These are phyloP conservation scores for Pinus taeda DNA, from an alignment of 75 land plant species.

Conservation along the genomic window DNA sequence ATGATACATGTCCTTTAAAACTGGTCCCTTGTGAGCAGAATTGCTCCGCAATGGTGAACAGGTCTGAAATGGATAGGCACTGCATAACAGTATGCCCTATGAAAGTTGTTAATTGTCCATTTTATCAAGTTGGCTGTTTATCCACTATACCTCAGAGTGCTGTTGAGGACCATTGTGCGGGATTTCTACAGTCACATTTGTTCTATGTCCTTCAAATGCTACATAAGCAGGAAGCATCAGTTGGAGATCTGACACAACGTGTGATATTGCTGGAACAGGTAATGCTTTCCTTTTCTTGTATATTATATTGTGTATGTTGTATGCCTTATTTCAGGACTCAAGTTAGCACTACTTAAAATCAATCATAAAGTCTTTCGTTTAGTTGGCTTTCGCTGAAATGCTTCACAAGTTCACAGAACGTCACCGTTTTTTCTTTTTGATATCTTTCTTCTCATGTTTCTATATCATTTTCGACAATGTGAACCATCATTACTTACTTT, in stretches of 20 bases:
- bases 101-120: conserved; percentile 89
- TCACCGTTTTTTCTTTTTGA: not conserved
- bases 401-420: not conserved
- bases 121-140: conserved; percentile 67
- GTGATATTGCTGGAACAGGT: conserved; percentile 59
- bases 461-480: not conserved
- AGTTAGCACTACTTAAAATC: not conserved
- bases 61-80: conserved; percentile 86
- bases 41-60: conserved; percentile 51
- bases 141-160: conserved; percentile 45
- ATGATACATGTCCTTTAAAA: conserved; percentile 68
- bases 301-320: not conserved
- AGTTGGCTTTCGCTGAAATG: not conserved
- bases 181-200: conserved; percentile 50
- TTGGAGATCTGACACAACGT: conserved; percentile 36
- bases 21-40: conserved; percentile 75
- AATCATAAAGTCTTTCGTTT: not conserved
- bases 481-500: not conserved
- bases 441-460: not conserved
- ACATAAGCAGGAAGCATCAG: conserved; percentile 46
- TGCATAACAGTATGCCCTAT: conserved; percentile 85
- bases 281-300: not conserved
- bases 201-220: conserved; percentile 43
- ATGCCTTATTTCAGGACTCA: not conserved
- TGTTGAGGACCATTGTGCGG: conserved; percentile 52